These are phyloP conservation scores for Ramalina intermedia DNA, from an alignment of 495 filamentous ascomycete species.

Conservation along the genomic window DNA sequence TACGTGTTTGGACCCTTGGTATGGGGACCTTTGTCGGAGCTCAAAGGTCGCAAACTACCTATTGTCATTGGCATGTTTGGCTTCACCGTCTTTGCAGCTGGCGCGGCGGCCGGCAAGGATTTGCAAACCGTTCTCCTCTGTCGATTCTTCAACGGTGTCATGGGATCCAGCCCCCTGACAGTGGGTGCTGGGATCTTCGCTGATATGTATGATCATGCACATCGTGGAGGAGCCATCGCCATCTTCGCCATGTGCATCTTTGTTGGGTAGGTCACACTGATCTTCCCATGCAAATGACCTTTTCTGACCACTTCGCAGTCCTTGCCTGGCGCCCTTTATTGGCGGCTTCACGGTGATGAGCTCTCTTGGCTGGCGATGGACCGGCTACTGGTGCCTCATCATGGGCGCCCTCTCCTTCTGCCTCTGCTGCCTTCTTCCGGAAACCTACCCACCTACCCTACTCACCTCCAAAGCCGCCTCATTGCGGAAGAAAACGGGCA, in stretches of 20 bases:
- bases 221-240: conserved; percentile 45
- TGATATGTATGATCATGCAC: conserved; percentile 47
- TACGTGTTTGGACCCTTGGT: conserved; percentile 22
- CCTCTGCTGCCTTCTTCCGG: conserved; percentile 38
- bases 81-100: conserved; percentile 47
- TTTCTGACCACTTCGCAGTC: conserved; percentile 27
- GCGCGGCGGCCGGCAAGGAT: conserved; percentile 44
- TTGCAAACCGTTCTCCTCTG: conserved; percentile 42
- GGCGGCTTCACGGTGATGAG: conserved; percentile 41
- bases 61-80: conserved; percentile 38
- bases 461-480: conserved; percentile 40
- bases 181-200: conserved; percentile 44
- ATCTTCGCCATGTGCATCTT: conserved; percentile 40
- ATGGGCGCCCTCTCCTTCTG: conserved; percentile 33
- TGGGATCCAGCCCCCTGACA: conserved; percentile 47
- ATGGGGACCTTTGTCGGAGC: conserved; percentile 31
- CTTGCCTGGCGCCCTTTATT: conserved; percentile 18
- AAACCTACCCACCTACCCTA: conserved; percentile 46
- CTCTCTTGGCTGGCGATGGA: conserved; percentile 49
- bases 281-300: conserved; percentile 35
- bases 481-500: conserved; percentile 44
- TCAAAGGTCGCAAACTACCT: conserved; percentile 41
- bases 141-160: conserved; percentile 45
- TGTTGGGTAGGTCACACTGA: conserved; percentile 40
- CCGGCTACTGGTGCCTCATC: conserved; percentile 47